These are phyloP conservation scores for Manihot esculenta DNA, from an alignment of 441 rosid genomes.

Conservation along the genomic window DNA sequence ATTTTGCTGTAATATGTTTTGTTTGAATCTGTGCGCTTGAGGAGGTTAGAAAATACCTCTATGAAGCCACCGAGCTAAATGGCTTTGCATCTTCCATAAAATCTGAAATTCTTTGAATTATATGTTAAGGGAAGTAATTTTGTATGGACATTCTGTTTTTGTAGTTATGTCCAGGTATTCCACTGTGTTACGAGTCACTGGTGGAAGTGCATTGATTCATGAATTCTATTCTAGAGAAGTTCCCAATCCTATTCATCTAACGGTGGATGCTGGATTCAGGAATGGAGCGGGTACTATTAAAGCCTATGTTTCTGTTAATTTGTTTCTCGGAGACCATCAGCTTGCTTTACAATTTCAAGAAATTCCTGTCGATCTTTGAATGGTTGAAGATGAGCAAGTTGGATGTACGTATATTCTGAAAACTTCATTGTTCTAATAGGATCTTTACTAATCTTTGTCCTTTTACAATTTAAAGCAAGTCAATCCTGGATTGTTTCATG, in stretches of 20 bases:
- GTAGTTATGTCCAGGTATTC: conserved; percentile 62
- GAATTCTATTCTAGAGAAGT: conserved; percentile 90
- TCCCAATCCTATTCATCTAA: conserved; percentile 78
- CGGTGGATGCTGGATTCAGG: conserved; percentile 78
- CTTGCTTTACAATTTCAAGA: conserved; percentile 95
- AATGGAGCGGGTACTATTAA: conserved; percentile 78
- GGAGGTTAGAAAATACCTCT: background rate
- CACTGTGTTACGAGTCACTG: conserved; percentile 87
- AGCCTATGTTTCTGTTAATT: conserved; percentile 71
- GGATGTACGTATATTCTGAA: conserved; percentile 62
- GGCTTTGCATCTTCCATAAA: background rate
- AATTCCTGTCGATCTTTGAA: conserved; percentile 89
- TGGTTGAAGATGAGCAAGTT: conserved; percentile 88
- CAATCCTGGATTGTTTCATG: background rate
- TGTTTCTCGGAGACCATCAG: conserved; percentile 75
- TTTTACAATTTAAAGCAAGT: background rate
- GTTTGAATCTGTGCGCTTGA: too few relatives aligned
- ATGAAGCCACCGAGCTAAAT: background rate
- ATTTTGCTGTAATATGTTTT: background rate
- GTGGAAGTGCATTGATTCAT: conserved; percentile 88
- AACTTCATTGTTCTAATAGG: background rate
- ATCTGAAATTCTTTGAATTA: background rate
- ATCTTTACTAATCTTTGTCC: background rate
- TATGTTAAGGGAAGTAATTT: background rate
- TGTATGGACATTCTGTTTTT: background rate